Conservation (phyloP, 495 filamentous ascomycete species). For the Podospora anserina region DNA sequence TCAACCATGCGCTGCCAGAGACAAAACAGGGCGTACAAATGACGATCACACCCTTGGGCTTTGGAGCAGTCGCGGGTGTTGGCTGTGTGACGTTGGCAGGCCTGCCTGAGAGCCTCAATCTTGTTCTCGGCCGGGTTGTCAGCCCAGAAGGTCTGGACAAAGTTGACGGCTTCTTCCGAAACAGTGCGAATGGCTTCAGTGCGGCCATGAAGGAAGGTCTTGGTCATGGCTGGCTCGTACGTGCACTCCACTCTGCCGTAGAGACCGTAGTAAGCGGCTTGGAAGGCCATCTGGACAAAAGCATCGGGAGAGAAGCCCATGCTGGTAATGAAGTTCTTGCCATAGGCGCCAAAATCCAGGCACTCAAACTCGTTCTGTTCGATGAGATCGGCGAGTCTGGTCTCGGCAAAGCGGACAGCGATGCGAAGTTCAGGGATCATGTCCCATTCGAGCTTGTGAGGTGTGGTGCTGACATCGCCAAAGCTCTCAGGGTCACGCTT, state of each 20-base stretch:
- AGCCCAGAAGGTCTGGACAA: conserved; percentile 92
- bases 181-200: conserved; percentile 92
- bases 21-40: conserved; percentile 90
- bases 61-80: conserved; percentile 87
- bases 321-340: conserved; percentile 96
- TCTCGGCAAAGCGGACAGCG: conserved; percentile 92
- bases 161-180: conserved; percentile 74
- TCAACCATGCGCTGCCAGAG: conserved; percentile 91
- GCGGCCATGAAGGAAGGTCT: conserved; percentile 84
- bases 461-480: conserved; percentile 89
- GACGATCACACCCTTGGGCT: conserved; percentile 86
- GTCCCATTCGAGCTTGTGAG: conserved; percentile 96
- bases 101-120: conserved; percentile 77
- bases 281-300: conserved; percentile 98
- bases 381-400: conserved; percentile 88
- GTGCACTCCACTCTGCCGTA: conserved; percentile 92
- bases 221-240: conserved; percentile 98
- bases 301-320: conserved; percentile 97
- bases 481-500: conserved; percentile 93
- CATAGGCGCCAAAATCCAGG: conserved; percentile 83
- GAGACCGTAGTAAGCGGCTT: conserved; percentile 96
- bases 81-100: conserved; percentile 74
- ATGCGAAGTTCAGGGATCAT: conserved; percentile 90
- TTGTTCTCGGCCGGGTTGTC: conserved; percentile 80
- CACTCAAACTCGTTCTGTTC: conserved; percentile 95